Percentiles rank a stretch among this genome's conserved stretches.
Conservation (phyloP, 2,329 filamentous ascomycete genomes). For the Whalleya microplaca region DNA sequence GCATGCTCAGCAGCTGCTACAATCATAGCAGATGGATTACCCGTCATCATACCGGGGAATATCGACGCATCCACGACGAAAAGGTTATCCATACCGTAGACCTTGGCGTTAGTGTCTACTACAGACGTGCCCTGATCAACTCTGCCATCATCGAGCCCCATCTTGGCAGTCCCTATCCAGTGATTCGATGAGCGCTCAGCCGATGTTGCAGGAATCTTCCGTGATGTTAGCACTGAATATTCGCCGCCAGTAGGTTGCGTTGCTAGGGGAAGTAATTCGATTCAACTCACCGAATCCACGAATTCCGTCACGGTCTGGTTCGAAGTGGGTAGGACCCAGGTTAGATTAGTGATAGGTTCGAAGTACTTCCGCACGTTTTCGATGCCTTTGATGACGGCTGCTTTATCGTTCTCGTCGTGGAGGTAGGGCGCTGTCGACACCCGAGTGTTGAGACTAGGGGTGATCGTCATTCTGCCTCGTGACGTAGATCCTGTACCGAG, state of each 20-base stretch:
- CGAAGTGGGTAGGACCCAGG: constrained; percentile 56
- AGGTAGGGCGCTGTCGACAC: constrained; percentile 63
- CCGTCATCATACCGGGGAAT: constrained; percentile 69
- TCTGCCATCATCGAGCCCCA: constrained; percentile 50
- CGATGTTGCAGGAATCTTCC: constrained; percentile 39
- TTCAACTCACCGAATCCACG: constrained; percentile 48
- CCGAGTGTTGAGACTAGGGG: constrained; percentile 57
- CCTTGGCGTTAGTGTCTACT: constrained; percentile 64
- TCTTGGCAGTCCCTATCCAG: constrained; percentile 46
- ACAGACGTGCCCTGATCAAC: constrained; percentile 56
- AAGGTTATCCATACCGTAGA: constrained; percentile 70
- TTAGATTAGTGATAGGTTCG: constrained; percentile 55
- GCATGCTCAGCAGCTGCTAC: constrained; percentile 25
- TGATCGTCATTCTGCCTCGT: constrained; percentile 62
- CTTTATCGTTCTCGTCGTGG: constrained; percentile 57
- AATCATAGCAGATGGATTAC: constrained; percentile 54
- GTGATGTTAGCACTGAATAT: constrained; percentile 1
- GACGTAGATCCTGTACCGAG: constrained; percentile 65
- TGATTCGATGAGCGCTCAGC: constrained; percentile 48
- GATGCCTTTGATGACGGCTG: constrained; percentile 62
- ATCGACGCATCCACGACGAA: constrained; percentile 70
- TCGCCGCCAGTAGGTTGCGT: too few relatives aligned
- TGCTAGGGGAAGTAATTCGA: too few relatives aligned
- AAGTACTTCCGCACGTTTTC: constrained; percentile 60
- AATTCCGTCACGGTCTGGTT: constrained; percentile 57